Evolutionary conservation across 1,284 basidiomycete species (phyloP).

Genomic region (Malassezia japonica): DNA sequence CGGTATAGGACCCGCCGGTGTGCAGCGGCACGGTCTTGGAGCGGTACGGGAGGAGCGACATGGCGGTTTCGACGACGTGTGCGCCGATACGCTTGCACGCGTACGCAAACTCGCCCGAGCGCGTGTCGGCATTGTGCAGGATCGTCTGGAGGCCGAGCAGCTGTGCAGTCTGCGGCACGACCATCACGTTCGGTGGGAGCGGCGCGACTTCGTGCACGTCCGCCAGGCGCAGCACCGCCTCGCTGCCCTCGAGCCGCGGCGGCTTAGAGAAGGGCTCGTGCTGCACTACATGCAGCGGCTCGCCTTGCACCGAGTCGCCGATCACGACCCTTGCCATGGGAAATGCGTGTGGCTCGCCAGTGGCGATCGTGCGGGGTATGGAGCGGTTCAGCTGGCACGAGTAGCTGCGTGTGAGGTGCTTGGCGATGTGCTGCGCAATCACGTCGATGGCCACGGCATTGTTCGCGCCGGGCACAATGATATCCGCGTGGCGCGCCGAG

Average conservation of each 20-base stretch:
- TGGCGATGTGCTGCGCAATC: constrained; percentile 78
- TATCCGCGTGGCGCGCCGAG: constrained; percentile 71
- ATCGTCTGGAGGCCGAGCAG: constrained; percentile 62
- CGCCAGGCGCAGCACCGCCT: background rate
- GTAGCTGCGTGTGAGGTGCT: constrained; percentile 55
- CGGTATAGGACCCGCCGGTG: constrained; percentile 61
- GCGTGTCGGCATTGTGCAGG: constrained; percentile 62
- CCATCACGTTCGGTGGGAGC: constrained; percentile 55
- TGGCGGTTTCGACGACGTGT: constrained; percentile 71
- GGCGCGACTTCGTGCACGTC: background rate
- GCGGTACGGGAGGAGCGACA: constrained; percentile 67
- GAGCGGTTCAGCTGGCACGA: background rate
- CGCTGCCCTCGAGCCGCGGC: background rate
- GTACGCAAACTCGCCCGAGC: constrained; percentile 69
- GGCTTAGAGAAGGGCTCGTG: constrained; percentile 8
- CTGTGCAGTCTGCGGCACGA: constrained; percentile 73
- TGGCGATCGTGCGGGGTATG: background rate
- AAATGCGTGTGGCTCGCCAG: background rate
- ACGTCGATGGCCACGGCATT: constrained; percentile 67
- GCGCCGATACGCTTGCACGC: constrained; percentile 76
- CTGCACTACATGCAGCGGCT: constrained; percentile 4
- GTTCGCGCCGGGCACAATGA: constrained; percentile 43
- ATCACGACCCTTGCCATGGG: constrained; percentile 1
- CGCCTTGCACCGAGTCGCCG: background rate
- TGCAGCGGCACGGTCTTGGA: constrained; percentile 54